Evolutionary conservation across 768 basidiomycete species (phyloP).

Genomic region (Tricholoma hemisulphureum): DNA sequence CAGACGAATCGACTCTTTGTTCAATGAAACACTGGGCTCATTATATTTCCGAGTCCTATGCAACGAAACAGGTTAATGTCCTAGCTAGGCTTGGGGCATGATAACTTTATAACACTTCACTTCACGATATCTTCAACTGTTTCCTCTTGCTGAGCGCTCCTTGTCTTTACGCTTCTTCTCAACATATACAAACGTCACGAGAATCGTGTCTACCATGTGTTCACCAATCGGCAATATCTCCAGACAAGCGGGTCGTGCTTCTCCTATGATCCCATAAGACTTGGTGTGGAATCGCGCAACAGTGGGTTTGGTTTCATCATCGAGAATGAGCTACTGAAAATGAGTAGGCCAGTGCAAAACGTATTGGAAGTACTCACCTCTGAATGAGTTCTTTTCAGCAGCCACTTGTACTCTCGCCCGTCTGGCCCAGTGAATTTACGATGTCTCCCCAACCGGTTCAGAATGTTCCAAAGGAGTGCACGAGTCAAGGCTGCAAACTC

Average conservation of each 20-base stretch:
- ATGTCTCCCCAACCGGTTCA: slow-evolving; percentile 8
- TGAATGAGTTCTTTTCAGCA: slow-evolving; percentile 2
- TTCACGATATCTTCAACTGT: too few species aligned
- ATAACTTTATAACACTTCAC: too few species aligned
- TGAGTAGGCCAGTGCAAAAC: not conserved
- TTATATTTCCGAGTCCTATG: too few species aligned
- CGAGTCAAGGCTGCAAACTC: not conserved
- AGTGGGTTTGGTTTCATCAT: slow-evolving; percentile 17
- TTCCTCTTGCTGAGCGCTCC: slow-evolving; percentile 9
- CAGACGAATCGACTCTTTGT: too few species aligned
- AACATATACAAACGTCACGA: slow-evolving; percentile 26
- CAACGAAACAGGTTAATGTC: too few species aligned
- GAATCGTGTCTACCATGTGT: slow-evolving; percentile 21
- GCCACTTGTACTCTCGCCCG: slow-evolving; percentile 25
- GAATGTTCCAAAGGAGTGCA: not conserved
- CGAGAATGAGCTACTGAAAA: slow-evolving; percentile 20
- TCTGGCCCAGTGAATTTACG: slow-evolving; percentile 23
- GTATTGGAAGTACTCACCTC: too few species aligned
- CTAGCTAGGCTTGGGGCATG: too few species aligned
- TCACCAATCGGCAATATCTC: slow-evolving; percentile 22
- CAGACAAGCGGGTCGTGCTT: slow-evolving; percentile 12
- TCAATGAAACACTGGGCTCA: too few species aligned
- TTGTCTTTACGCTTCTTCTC: slow-evolving; percentile 22
- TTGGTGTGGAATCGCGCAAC: slow-evolving; percentile 20
- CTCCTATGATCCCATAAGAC: slow-evolving; percentile 11